Conservation (phyloP, 2,329 filamentous ascomycete genomes). For the Fulvia fulva region DNA sequence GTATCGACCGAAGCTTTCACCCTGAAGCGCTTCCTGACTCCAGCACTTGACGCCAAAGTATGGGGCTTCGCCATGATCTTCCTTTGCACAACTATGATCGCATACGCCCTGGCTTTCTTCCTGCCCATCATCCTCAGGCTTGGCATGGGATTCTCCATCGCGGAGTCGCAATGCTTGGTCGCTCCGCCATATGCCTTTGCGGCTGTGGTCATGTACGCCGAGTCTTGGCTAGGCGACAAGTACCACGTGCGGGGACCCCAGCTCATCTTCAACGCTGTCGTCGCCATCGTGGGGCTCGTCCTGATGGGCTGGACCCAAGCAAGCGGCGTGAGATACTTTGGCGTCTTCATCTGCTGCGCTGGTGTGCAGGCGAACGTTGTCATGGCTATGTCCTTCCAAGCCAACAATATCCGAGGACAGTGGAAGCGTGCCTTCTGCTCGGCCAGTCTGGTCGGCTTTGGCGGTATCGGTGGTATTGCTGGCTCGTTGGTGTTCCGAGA, state of each 20-base stretch:
- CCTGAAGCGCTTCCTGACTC: conserved; percentile 27
- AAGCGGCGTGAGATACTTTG: conserved; percentile 62
- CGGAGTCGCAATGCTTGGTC: conserved; percentile 63
- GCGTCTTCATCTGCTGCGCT: conserved; percentile 68
- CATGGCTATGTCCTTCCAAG: conserved; percentile 73
- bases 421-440: conserved; percentile 66
- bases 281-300: conserved; percentile 61
- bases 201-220: conserved; percentile 55
- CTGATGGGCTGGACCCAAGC: conserved; percentile 65
- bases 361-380: conserved; percentile 73
- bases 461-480: conserved; percentile 61
- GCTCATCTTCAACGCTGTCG: conserved; percentile 60
- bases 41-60: conserved; percentile 48
- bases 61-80: conserved; percentile 53
- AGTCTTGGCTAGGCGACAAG: conserved; percentile 59
- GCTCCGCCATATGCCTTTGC: conserved; percentile 66
- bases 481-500: conserved; percentile 7
- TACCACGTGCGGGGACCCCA: conserved; percentile 63
- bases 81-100: conserved; percentile 62
- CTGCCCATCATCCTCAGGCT: conserved; percentile 66
- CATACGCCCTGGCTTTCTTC: conserved; percentile 74
- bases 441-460: conserved; percentile 6
- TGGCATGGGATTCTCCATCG: conserved; percentile 62
- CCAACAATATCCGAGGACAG: conserved; percentile 82
- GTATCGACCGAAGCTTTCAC: conserved; percentile 45